phyloP scores from a whole-genome alignment of 305 asterid species.

The Fraxinus nigra region DNA sequence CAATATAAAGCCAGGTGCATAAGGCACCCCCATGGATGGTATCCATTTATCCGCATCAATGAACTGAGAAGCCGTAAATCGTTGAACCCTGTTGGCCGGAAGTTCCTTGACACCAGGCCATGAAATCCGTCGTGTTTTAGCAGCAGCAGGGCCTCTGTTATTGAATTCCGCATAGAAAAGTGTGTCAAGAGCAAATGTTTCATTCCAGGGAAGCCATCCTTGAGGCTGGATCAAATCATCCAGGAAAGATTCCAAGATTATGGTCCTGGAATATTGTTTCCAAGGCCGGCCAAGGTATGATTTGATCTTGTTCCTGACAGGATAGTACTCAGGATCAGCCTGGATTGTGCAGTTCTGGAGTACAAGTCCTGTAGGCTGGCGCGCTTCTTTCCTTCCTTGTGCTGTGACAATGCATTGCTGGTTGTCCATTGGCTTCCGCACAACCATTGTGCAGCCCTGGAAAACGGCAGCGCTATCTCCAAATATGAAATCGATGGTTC shows the following conservation, averaged over 20 bases:
- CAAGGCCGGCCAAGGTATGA: slow-evolving; percentile 78
- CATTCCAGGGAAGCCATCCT: slow-evolving; percentile 71
- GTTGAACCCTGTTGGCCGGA: slow-evolving; percentile 39
- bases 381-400: slow-evolving; percentile 57
- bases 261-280: slow-evolving; percentile 74
- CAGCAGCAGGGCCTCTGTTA: slow-evolving; percentile 68
- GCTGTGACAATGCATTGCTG: slow-evolving; percentile 69
- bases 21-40: slow-evolving; percentile 38
- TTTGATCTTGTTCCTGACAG: slow-evolving; percentile 30
- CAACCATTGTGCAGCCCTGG: slow-evolving; percentile 61
- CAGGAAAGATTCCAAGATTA: slow-evolving; percentile 64
- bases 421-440: slow-evolving; percentile 54
- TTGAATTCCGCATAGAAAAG: slow-evolving; percentile 71
- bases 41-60: slow-evolving; percentile 60
- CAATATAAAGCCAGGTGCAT: slow-evolving; percentile 44
- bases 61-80: slow-evolving; percentile 49
- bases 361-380: slow-evolving; percentile 65
- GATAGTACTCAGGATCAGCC: slow-evolving; percentile 42
- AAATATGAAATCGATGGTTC: slow-evolving; percentile 77
- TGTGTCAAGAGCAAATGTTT: slow-evolving; percentile 44
- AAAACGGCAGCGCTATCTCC: slow-evolving; percentile 65
- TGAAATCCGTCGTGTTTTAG: slow-evolving; percentile 42
- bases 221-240: slow-evolving; percentile 60
- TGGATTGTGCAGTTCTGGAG: slow-evolving; percentile 70
- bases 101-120: slow-evolving; percentile 62